phyloP scores from a whole-genome alignment of 371 early-diverging fungal species.

The Circinella umbellata region DNA sequence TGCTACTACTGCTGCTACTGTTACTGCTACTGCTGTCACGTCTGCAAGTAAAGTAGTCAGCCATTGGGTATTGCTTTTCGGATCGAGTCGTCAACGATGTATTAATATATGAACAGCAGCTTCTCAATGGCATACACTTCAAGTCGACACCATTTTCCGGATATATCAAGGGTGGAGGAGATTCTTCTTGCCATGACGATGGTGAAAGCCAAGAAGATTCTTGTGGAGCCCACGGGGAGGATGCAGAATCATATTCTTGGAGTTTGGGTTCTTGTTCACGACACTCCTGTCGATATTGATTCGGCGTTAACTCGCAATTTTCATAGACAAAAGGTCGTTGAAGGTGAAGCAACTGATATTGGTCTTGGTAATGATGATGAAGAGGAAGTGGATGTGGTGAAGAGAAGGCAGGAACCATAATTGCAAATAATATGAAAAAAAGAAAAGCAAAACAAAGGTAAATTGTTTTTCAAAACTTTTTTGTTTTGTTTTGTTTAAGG shows the following conservation, averaged over 20 bases:
- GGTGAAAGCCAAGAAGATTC: background rate
- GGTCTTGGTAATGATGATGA: background rate
- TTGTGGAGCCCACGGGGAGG: background rate
- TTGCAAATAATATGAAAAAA: background rate
- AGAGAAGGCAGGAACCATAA: constrained; percentile 1
- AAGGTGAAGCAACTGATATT: background rate
- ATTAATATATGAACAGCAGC: background rate
- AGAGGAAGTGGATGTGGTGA: background rate
- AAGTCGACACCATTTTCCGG: background rate
- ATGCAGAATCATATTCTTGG: background rate
- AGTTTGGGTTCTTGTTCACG: background rate
- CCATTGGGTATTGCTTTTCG: background rate
- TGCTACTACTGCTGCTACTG: background rate
- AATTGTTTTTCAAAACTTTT: background rate
- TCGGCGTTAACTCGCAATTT: background rate
- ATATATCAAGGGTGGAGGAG: background rate
- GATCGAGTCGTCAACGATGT: background rate
- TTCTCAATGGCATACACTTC: background rate
- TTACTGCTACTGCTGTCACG: background rate
- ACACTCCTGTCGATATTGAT: background rate
- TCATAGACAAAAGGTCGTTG: constrained; percentile 2
- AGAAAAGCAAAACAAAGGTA: background rate
- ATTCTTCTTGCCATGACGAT: background rate
- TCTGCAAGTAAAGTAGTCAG: background rate
- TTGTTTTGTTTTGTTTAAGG: constrained; percentile 8